Conservation (phyloP, 768 basidiomycete genomes). For the Lactarius pseudohatsudake region DNA sequence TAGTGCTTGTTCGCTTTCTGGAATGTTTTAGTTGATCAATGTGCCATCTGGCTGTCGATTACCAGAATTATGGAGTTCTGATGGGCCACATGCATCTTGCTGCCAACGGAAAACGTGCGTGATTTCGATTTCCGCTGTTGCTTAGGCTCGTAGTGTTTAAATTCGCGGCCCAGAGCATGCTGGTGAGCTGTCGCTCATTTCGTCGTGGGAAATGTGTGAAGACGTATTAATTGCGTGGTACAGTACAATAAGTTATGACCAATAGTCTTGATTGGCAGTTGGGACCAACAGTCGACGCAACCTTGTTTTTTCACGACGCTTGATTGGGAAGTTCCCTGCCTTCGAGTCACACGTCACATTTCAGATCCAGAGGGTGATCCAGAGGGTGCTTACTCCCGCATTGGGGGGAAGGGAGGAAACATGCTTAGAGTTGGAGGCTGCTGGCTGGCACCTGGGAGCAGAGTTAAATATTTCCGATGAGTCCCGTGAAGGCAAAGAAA, state of each 20-base stretch:
- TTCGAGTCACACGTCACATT: neutral
- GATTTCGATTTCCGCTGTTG: slow-evolving; percentile 6
- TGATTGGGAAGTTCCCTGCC: neutral
- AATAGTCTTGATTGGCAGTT: neutral
- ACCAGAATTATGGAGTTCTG: slow-evolving; percentile 5
- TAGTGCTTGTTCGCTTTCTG: slow-evolving; percentile 32
- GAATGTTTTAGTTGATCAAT: slow-evolving; percentile 23
- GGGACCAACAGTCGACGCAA: neutral
- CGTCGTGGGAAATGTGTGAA: neutral
- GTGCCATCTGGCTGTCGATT: slow-evolving; percentile 7
- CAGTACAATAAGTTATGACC: neutral
- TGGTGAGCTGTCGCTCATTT: neutral
- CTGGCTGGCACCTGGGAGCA: neutral
- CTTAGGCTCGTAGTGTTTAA: neutral
- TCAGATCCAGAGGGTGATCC: neutral
- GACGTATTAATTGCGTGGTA: neutral
- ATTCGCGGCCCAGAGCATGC: neutral
- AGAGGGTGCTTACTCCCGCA: neutral
- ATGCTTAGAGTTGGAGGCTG: neutral
- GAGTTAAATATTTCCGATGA: neutral
- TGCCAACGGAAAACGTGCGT: slow-evolving; percentile 5
- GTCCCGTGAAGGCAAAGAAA: neutral
- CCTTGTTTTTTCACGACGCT: slow-evolving; percentile 1
- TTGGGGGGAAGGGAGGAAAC: neutral
- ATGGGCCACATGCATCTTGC: slow-evolving; percentile 4